Percentiles rank a stretch among this genome's conserved stretches.
These are phyloP conservation scores for Botrytis elliptica DNA, from an alignment of 2,329 filamentous ascomycete species.

Conservation along the genomic window DNA sequence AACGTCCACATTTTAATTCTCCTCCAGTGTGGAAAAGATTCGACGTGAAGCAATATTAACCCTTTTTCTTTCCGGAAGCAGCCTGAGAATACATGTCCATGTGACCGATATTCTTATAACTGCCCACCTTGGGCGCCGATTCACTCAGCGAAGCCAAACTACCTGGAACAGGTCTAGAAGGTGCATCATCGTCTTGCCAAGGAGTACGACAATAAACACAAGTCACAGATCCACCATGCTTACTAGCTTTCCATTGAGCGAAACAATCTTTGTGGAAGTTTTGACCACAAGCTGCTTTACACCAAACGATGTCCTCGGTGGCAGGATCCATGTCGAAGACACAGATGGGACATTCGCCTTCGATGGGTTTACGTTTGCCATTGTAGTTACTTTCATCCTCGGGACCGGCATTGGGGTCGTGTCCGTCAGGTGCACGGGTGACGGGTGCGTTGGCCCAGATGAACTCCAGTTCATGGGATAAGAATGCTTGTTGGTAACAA, in stretches of 20 bases:
- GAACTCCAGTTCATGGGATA: constrained; percentile 25
- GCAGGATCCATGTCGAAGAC: constrained; percentile 34
- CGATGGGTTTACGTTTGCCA: constrained; percentile 28
- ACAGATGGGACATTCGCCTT: constrained; percentile 30
- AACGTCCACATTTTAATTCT: background rate
- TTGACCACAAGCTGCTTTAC: constrained; percentile 55
- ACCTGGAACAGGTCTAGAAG: constrained; percentile 7
- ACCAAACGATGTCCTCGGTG: constrained; percentile 52
- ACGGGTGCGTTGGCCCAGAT: constrained; percentile 29
- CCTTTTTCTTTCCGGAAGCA: background rate
- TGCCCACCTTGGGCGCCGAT: constrained; percentile 26
- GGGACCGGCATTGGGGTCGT: constrained; percentile 4
- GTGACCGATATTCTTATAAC: constrained; percentile 27
- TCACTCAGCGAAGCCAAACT: constrained; percentile 25
- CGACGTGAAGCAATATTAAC: background rate
- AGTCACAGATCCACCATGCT: constrained; percentile 46
- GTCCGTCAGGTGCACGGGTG: constrained; percentile 23
- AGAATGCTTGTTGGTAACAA: constrained; percentile 28
- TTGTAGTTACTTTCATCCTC: constrained; percentile 24
- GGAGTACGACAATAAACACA: constrained; percentile 60
- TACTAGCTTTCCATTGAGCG: constrained; percentile 52
- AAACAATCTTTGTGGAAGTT: constrained; percentile 56
- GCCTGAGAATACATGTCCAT: constrained; percentile 24
- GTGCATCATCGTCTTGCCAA: constrained; percentile 49
- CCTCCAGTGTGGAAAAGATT: background rate